Evolutionary conservation across 345 rosid genomes (phyloP), one percentile per base, ranked within the genome.

Genomic region (Luvunga scandens): DNA sequence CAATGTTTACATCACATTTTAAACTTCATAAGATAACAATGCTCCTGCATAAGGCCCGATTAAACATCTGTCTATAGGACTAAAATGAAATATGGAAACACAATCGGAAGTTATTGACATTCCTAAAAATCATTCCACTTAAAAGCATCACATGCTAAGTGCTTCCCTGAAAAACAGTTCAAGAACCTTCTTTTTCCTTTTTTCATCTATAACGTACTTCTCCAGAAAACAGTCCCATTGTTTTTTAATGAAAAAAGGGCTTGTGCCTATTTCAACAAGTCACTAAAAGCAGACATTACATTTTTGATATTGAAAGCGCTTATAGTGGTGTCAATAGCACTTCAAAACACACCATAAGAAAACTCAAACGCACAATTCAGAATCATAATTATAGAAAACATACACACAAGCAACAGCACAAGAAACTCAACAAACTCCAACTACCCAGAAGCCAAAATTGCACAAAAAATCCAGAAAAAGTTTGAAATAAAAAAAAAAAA

Each of bases 401-500:
- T 3, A 30, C n/a, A 59, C 39, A 59, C 33, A 60, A 65, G 14
- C 18, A 12, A 2, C 42, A 66, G 10, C 16, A 24, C 53, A n/a
- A 27, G 66, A 10, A 72, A 31, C 34, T 13, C 62, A 72, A 34
- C n/a, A 61, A 39, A 30, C 34, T 56, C 13, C 6, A 9, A 56
- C 62, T 5, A 45, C 25, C 56, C 81, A 69, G 24, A 80, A 78
- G 39, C 73, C 63, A 24, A 53, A 81, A 75, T 50, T 61, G 55
- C 60, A 63, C 31, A 70, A 38, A 64, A 67, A 25, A 1, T 55
- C 19, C 19, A 14, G 5, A 30, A 21, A 21, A 59, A 53, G 18
- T 0, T 24, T 55, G 68, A 34, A 25, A 24, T 12, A 5, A 4
- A 3, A n/a, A 73, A 45, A 7, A 75, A 48, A 34, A 38, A 7